Conservation (phyloP, 345 rosid genomes). For the Murraya koenigii region DNA sequence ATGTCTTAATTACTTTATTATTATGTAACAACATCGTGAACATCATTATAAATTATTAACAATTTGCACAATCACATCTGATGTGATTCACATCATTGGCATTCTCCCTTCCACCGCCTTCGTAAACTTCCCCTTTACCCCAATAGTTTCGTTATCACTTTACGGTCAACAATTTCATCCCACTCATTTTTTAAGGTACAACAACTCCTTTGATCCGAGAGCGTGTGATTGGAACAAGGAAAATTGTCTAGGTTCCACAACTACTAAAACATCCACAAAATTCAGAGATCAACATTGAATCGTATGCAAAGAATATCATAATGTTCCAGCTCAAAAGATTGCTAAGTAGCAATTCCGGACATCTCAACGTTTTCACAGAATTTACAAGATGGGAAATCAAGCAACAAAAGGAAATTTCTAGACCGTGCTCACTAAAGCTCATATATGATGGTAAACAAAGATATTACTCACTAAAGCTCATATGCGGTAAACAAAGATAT, state of each 20-base stretch:
- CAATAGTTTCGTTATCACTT: no score
- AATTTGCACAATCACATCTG: no score
- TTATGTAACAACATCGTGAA: no score
- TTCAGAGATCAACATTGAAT: slow-evolving; percentile 1
- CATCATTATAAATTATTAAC: no score
- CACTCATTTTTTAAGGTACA: no score
- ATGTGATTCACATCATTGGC: no score
- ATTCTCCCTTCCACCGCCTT: no score
- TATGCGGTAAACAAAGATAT: slow-evolving; percentile 19
- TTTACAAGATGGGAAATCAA: slow-evolving; percentile 35
- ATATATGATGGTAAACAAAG: slow-evolving; percentile 20
- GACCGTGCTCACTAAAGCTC: slow-evolving; percentile 25
- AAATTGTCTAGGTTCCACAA: neutral
- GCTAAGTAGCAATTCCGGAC: slow-evolving; percentile 25
- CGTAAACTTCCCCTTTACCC: no score
- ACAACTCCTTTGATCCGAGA: no score
- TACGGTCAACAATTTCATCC: no score
- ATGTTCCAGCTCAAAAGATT: slow-evolving; percentile 28
- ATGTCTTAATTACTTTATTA: no score
- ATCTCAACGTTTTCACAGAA: slow-evolving; percentile 27
- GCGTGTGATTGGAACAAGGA: neutral
- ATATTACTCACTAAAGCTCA: slow-evolving; percentile 29
- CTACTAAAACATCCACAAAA: slow-evolving; percentile 4
- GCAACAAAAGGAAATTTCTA: slow-evolving; percentile 9
- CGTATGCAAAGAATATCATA: slow-evolving; percentile 25